These are phyloP conservation scores for Candida nemodendra DNA, from an alignment of 805 yeast species.

Conservation along the genomic window DNA sequence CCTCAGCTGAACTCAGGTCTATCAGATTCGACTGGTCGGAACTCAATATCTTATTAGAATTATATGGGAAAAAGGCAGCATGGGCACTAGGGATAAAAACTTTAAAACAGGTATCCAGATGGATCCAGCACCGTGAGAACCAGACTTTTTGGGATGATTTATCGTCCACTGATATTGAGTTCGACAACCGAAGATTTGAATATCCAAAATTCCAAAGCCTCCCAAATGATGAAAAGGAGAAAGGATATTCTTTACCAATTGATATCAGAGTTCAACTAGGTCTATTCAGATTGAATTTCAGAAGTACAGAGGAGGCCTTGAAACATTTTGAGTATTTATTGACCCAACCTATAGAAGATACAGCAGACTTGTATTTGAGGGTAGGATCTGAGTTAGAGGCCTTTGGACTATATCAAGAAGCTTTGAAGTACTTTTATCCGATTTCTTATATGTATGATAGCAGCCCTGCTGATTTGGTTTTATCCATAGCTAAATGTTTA, in stretches of 20 bases:
- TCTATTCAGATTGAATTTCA: constrained; percentile 62
- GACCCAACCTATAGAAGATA: constrained; percentile 52
- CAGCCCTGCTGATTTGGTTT: constrained; percentile 49
- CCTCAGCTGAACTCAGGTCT: constrained; percentile 25
- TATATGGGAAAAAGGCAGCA: constrained; percentile 67
- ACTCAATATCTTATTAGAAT: constrained; percentile 77
- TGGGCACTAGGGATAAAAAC: constrained; percentile 62
- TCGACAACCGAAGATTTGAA: constrained; percentile 65
- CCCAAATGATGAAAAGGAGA: constrained; percentile 37
- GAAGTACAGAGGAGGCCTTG: constrained; percentile 67
- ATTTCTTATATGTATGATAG: constrained; percentile 55
- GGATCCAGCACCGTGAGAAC: constrained; percentile 70
- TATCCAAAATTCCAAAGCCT: constrained; percentile 43
- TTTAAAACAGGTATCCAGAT: constrained; percentile 71
- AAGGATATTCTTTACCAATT: constrained; percentile 63
- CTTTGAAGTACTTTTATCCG: constrained; percentile 62
- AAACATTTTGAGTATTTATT: constrained; percentile 63
- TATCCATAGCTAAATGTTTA: constrained; percentile 73
- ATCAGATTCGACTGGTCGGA: constrained; percentile 84
- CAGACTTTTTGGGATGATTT: constrained; percentile 67
- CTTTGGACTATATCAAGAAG: constrained; percentile 70
- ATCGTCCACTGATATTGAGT: constrained; percentile 69
- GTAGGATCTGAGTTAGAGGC: constrained; percentile 75
- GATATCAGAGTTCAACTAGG: constrained; percentile 87
- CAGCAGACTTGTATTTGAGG: constrained; percentile 69